Evolutionary conservation across 1,284 basidiomycete genomes (phyloP).

Genomic region (Trametes pubescens): DNA sequence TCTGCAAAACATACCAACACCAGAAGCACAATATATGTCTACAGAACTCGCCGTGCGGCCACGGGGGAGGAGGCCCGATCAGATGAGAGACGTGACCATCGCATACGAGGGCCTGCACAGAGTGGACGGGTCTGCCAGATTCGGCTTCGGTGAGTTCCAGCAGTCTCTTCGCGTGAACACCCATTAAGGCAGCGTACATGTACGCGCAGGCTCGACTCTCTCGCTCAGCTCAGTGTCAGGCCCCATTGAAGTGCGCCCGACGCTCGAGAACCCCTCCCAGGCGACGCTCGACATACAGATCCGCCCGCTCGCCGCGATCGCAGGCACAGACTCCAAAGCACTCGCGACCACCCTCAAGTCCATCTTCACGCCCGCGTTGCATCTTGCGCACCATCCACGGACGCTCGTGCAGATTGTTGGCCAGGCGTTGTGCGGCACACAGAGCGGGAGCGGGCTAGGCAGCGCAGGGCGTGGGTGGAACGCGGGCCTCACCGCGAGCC

Average conservation of each 20-base stretch:
- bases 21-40: conserved; percentile 3
- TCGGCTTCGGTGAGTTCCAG: conserved; percentile 59
- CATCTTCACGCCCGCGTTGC: conserved; percentile 63
- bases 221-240: conserved; percentile 77
- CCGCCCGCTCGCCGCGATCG: conserved; percentile 69
- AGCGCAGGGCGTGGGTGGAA: conserved; percentile 42
- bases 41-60: conserved; percentile 27
- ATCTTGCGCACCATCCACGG: conserved; percentile 70
- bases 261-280: conserved; percentile 71
- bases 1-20: background rate
- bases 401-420: conserved; percentile 76
- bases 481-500: conserved; percentile 52
- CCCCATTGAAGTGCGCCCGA: conserved; percentile 75
- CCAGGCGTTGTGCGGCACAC: conserved; percentile 57
- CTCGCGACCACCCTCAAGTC: conserved; percentile 59
- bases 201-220: conserved; percentile 50
- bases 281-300: conserved; percentile 76
- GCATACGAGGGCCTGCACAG: conserved; percentile 58
- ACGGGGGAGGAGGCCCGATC: conserved; percentile 41
- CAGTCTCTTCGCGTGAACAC: conserved; percentile 4
- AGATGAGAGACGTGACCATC: conserved; percentile 41
- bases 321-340: conserved; percentile 72
- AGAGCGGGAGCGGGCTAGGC: conserved; percentile 40
- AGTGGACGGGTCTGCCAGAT: conserved; percentile 72
- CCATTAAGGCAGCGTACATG: background rate